Evolutionary conservation across 495 filamentous ascomycete genomes (phyloP).

Genomic region (Friedmanniomyces simplex): DNA sequence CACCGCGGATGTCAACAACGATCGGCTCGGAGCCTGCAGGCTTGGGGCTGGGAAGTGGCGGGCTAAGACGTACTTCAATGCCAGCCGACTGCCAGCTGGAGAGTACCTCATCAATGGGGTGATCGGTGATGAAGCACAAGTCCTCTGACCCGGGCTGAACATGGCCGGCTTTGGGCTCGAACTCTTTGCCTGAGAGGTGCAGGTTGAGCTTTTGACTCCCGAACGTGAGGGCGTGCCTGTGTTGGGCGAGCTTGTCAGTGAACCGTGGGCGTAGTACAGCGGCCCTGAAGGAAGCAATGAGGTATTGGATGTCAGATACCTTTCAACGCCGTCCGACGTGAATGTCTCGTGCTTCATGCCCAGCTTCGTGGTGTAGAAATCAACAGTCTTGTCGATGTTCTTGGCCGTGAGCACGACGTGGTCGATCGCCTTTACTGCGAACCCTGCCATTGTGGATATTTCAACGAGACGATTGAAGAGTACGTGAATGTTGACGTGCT

Average conservation of each 20-base stretch:
- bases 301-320: neutral
- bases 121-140: conserved; percentile 42
- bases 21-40: too few species aligned
- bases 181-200: conserved; percentile 42
- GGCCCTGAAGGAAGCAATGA: neutral
- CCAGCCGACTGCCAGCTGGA: conserved; percentile 28
- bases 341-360: conserved; percentile 44
- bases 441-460: conserved; percentile 4
- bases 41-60: too few species aligned
- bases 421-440: conserved; percentile 37
- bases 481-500: too few species aligned
- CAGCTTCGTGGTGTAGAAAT: conserved; percentile 40
- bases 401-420: conserved; percentile 45
- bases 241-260: neutral
- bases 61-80: conserved; percentile 36
- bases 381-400: conserved; percentile 35
- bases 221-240: conserved; percentile 40
- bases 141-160: conserved; percentile 43
- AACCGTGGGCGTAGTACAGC: neutral
- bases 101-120: conserved; percentile 34
- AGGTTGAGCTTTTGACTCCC: conserved; percentile 48
- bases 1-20: neutral
- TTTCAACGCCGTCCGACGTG: conserved; percentile 23
- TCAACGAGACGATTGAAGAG: too few species aligned
- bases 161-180: conserved; percentile 42